Percentiles rank a stretch among this genome's conserved stretches.
These are phyloP conservation scores for Cytospora schulzeri DNA, from an alignment of 2,329 filamentous ascomycete genomes.

Conservation along the genomic window DNA sequence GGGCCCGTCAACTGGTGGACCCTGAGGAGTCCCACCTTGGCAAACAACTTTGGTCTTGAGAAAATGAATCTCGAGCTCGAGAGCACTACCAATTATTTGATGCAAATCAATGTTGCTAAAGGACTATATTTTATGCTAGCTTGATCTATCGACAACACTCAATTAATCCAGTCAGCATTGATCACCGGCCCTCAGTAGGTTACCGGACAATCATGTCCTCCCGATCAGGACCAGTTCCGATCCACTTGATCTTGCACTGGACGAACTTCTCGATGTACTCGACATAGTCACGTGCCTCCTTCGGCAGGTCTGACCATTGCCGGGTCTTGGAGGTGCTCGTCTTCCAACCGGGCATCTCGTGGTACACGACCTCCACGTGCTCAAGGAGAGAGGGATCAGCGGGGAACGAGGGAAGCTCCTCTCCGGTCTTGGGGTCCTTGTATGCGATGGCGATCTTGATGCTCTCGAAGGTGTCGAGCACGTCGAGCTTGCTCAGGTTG, in stretches of 20 bases:
- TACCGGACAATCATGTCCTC: slow-evolving; percentile 62
- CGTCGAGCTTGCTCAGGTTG: slow-evolving; percentile 66
- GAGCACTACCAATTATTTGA: not conserved
- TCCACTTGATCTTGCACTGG: slow-evolving; percentile 63
- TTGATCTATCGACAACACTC: not conserved
- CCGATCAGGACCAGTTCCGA: slow-evolving; percentile 67
- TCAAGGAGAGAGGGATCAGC: slow-evolving; percentile 62
- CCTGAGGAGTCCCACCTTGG: too few species aligned
- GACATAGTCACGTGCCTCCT: slow-evolving; percentile 66
- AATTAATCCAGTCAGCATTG: not conserved
- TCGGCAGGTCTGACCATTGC: slow-evolving; percentile 64
- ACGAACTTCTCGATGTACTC: slow-evolving; percentile 66
- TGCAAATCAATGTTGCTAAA: not conserved
- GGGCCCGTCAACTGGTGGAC: too few species aligned
- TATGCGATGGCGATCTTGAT: slow-evolving; percentile 78
- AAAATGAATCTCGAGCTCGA: too few species aligned
- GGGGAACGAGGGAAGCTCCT: slow-evolving; percentile 63
- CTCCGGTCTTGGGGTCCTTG: slow-evolving; percentile 47
- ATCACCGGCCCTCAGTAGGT: not conserved
- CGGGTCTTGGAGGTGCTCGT: slow-evolving; percentile 61
- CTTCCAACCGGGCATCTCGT: slow-evolving; percentile 71
- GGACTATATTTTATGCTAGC: not conserved
- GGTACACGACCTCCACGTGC: slow-evolving; percentile 65
- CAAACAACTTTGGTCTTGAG: too few species aligned
- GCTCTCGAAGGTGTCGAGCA: slow-evolving; percentile 72